phyloP scores from a whole-genome alignment of 2,329 filamentous ascomycete genomes.

The Purpureocillium takamizusanense region DNA sequence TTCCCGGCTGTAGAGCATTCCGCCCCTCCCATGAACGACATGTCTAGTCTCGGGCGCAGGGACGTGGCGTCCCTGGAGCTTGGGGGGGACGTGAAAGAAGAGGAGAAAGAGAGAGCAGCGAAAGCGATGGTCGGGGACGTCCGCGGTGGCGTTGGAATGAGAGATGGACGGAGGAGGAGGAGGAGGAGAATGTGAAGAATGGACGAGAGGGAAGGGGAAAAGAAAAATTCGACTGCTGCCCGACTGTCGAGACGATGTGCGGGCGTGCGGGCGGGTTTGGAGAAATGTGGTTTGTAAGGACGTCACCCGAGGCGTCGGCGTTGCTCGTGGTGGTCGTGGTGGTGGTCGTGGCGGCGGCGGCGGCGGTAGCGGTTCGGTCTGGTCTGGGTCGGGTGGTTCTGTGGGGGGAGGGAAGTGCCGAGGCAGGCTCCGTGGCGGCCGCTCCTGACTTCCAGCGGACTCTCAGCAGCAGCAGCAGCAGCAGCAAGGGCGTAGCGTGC shows the following conservation, averaged over 20 bases:
- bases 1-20: constrained; percentile 97
- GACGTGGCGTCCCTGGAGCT: not conserved
- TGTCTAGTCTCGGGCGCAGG: constrained; percentile 27
- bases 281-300: no score
- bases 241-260: no score
- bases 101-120: not conserved
- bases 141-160: constrained; percentile 1
- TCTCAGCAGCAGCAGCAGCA: no score
- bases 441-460: no score
- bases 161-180: constrained; percentile 1
- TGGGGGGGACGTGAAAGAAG: not conserved
- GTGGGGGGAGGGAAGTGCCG: constrained; percentile 7
- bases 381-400: not conserved
- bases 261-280: no score
- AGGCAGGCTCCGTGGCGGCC: constrained; percentile 5
- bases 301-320: not conserved
- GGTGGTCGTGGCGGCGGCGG: constrained; percentile 1
- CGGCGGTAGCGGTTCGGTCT: constrained; percentile 6
- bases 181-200: not conserved
- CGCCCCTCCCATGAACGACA: constrained; percentile 93
- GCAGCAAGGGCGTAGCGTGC: no score
- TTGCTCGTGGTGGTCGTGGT: constrained; percentile 1
- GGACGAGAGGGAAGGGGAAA: no score
- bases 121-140: not conserved
- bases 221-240: no score